These are phyloP conservation scores for Orbilia quercus DNA, from an alignment of 2,329 filamentous ascomycete species.

Conservation along the genomic window DNA sequence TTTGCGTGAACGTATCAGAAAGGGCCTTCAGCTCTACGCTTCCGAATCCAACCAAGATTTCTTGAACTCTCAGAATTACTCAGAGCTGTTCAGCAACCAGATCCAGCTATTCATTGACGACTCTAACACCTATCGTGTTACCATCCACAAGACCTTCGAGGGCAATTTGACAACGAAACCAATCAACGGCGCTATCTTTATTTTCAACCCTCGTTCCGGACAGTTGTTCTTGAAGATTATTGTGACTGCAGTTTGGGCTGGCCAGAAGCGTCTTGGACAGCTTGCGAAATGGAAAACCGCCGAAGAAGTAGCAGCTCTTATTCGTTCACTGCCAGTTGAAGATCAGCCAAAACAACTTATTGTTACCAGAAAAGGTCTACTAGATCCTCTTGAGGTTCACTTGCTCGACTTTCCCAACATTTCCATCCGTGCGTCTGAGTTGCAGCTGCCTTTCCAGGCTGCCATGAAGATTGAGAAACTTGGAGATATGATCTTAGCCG, in stretches of 20 bases:
- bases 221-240: constrained; percentile 99
- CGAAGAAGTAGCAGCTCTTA: constrained; percentile 98
- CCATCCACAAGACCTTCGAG: constrained; percentile 99
- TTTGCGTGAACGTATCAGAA: constrained; percentile 94
- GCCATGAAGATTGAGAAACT: constrained; percentile 99
- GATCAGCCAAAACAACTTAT: constrained; percentile 99
- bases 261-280: constrained; percentile 98
- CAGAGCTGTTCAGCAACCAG: constrained; percentile 98
- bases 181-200: constrained; percentile 99
- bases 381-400: constrained; percentile 97
- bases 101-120: constrained; percentile 99
- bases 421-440: constrained; percentile 94
- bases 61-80: constrained; percentile 99
- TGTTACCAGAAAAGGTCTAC: constrained; percentile 93
- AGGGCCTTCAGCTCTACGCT: constrained; percentile 96
- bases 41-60: constrained; percentile 99
- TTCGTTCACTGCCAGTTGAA: constrained; percentile 93
- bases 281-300: constrained; percentile 99
- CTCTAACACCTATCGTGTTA: constrained; percentile 98
- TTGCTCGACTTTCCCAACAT: constrained; percentile 99
- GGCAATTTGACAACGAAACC: constrained; percentile 99
- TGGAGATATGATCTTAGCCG: constrained; percentile 97
- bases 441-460: constrained; percentile 97
- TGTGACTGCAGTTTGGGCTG: constrained; percentile 98
- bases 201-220: constrained; percentile 98